Evolutionary conservation across 2,329 filamentous ascomycete species (phyloP).

Genomic region (Penicillium sp.): DNA sequence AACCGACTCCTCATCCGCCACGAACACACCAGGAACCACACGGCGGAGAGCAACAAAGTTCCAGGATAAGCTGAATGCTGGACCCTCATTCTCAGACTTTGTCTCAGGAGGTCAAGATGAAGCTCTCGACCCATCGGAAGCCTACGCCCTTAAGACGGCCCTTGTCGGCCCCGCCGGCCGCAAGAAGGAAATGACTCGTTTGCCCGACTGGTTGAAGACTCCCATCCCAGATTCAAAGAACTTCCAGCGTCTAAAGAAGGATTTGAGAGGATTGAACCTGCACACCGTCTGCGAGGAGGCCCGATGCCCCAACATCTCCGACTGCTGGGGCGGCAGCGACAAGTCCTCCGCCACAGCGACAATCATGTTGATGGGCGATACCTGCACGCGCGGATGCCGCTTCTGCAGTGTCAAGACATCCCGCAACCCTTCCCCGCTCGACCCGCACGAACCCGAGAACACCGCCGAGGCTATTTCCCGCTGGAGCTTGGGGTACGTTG

Average conservation of each 20-base stretch:
- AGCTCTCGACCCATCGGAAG: constrained; percentile 49
- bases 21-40: constrained; percentile 44
- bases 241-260: constrained; percentile 92
- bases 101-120: constrained; percentile 50
- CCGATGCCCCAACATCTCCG: constrained; percentile 92
- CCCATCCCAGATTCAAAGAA: constrained; percentile 83
- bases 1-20: constrained; percentile 39
- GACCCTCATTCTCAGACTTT: constrained; percentile 65
- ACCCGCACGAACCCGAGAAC: constrained; percentile 95
- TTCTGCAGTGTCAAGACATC: constrained; percentile 97
- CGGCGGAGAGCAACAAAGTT: constrained; percentile 58
- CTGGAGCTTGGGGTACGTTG: constrained; percentile 95
- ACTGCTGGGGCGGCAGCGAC: constrained; percentile 92
- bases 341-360: constrained; percentile 93
- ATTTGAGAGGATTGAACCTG: constrained; percentile 81
- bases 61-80: constrained; percentile 62
- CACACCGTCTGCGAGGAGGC: constrained; percentile 99
- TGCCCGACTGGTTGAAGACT: constrained; percentile 95
- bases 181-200: constrained; percentile 67
- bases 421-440: constrained; percentile 72
- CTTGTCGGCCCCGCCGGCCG: constrained; percentile 61
- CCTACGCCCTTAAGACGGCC: constrained; percentile 61
- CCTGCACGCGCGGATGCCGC: constrained; percentile 90
- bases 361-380: constrained; percentile 99
- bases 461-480: constrained; percentile 87